These are phyloP conservation scores for Salvia rosmarinus DNA, from an alignment of 257 asterid species.

Conservation along the genomic window DNA sequence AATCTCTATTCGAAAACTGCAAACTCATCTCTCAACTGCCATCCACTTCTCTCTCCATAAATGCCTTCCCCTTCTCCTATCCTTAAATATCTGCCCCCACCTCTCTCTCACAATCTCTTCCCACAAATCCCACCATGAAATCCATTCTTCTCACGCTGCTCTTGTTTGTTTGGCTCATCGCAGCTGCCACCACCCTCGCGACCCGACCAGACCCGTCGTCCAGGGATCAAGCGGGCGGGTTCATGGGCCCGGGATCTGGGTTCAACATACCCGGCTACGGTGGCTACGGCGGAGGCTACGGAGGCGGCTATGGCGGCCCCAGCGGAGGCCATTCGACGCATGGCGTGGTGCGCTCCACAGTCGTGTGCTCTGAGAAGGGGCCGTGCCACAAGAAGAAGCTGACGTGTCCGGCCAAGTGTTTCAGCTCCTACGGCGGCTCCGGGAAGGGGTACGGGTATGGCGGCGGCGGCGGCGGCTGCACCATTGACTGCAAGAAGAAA, in stretches of 20 bases:
- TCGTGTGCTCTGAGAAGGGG: conserved; percentile 63
- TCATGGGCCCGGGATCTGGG: conserved; percentile 54
- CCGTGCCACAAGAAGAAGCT: conserved; percentile 80
- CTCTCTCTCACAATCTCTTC: conserved; percentile 25
- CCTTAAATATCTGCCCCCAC: conserved; percentile 13
- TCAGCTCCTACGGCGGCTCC: conserved; percentile 63
- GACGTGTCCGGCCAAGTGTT: conserved; percentile 85
- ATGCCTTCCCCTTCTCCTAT: conserved; percentile 30
- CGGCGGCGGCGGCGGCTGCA: conserved; percentile 95
- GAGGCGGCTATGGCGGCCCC: conserved; percentile 71
- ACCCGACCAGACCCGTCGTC: conserved; percentile 38
- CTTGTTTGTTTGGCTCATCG: conserved; percentile 36
- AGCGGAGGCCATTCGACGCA: conserved; percentile 58
- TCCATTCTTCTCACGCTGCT: conserved; percentile 29
- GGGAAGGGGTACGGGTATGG: conserved; percentile 88
- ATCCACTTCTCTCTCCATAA: conserved; percentile 46
- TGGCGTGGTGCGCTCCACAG: conserved; percentile 49
- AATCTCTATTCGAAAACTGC: conserved; percentile 23
- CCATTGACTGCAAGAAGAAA: conserved; percentile 74
- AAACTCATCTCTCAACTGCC: conserved; percentile 49
- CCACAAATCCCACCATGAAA: conserved; percentile 41
- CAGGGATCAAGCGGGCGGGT: neutral
- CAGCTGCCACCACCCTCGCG: conserved; percentile 42
- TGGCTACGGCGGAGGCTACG: conserved; percentile 59
- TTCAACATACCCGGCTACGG: conserved; percentile 77